These are phyloP conservation scores for Lycium ferocissimum DNA, from an alignment of 257 asterid genomes.

Conservation along the genomic window DNA sequence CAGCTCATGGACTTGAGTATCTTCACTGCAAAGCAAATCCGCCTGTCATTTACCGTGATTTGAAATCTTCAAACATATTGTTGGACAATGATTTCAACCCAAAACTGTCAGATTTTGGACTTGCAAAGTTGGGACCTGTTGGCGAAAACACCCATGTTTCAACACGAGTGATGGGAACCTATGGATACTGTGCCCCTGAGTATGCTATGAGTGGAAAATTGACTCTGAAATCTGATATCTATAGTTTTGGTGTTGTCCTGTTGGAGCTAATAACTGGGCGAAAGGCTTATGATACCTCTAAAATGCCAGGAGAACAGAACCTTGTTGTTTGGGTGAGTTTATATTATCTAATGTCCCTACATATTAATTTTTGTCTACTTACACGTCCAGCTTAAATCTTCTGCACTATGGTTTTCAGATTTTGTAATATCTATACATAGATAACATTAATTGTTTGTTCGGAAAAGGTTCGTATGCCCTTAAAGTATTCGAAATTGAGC, in stretches of 20 bases:
- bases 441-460: not conserved
- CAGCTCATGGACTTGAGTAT: conserved; percentile 77
- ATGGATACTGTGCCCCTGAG: conserved; percentile 83
- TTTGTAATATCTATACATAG: not conserved
- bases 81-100: conserved; percentile 63
- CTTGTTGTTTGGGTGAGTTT: conserved; percentile 72
- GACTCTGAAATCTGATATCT: conserved; percentile 71
- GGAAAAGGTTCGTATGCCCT: too few species aligned
- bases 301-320: conserved; percentile 65
- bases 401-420: not conserved
- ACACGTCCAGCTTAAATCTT: not conserved
- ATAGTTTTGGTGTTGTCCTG: conserved; percentile 78
- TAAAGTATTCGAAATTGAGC: too few species aligned
- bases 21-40: conserved; percentile 74
- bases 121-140: conserved; percentile 79
- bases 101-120: conserved; percentile 80
- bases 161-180: conserved; percentile 81
- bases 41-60: conserved; percentile 77
- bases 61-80: conserved; percentile 74
- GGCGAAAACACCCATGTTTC: conserved; percentile 83
- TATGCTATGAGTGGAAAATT: conserved; percentile 84
- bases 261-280: conserved; percentile 77
- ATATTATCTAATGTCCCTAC: not conserved
- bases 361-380: not conserved
- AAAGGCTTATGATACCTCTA: conserved; percentile 58